Conservation (phyloP, 768 basidiomycete genomes). For the Lentinus brumalis region DNA sequence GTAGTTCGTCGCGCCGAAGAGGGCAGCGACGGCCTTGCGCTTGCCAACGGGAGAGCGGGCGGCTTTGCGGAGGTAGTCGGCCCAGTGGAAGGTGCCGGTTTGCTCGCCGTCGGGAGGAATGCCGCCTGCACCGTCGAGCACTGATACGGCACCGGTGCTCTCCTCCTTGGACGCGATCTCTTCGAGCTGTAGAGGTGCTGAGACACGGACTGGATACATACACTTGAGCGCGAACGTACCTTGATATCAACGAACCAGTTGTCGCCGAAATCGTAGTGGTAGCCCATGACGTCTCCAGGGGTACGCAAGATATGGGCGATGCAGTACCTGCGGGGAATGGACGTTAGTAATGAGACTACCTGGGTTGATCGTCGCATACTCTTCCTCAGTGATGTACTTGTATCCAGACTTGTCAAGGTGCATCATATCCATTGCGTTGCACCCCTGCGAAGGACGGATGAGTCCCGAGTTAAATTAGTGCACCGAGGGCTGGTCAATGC, state of each 20-base stretch:
- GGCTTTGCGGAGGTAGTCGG: not conserved
- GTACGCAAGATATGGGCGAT: slow-evolving; percentile 10
- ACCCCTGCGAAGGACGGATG: not conserved
- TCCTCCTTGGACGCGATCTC: not conserved
- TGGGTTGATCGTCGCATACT: not conserved
- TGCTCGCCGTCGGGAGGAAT: slow-evolving; percentile 6
- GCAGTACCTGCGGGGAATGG: not conserved
- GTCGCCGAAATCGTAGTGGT: slow-evolving; percentile 16
- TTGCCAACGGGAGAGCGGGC: not conserved
- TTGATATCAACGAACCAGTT: slow-evolving; percentile 15
- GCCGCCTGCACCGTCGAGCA: slow-evolving; percentile 9
- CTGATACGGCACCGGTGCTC: slow-evolving; percentile 6
- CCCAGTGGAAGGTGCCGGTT: slow-evolving; percentile 1
- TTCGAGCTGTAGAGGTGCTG: not conserved
- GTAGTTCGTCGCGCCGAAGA: slow-evolving; percentile 6
- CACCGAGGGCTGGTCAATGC: not conserved
- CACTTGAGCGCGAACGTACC: not conserved
- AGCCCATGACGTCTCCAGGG: slow-evolving; percentile 3
- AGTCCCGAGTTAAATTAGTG: not conserved
- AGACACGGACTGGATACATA: not conserved
- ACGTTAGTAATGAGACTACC: not conserved
- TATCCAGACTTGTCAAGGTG: slow-evolving; percentile 15
- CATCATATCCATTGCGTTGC: slow-evolving; percentile 12
- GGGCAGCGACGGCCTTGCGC: not conserved
- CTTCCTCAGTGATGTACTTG: slow-evolving; percentile 6